Evolutionary conservation across 768 basidiomycete genomes (phyloP).

Genomic region (Mycena vitilis): DNA sequence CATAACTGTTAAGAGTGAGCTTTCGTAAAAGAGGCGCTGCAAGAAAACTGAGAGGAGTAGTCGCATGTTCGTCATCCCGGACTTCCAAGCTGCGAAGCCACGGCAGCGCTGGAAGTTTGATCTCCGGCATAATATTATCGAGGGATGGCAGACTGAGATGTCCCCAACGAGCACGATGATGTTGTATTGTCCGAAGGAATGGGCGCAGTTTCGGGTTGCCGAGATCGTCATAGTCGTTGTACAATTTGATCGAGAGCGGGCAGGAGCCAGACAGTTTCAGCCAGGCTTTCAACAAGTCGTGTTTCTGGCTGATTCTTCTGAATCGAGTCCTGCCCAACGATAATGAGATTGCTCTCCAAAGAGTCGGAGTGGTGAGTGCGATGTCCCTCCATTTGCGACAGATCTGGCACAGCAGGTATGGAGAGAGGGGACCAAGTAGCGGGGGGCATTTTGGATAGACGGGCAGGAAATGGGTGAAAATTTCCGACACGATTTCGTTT

Average conservation of each 20-base stretch:
- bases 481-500: slow-evolving; percentile 9
- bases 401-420: neutral
- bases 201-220: neutral
- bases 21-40: neutral
- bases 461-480: slow-evolving; percentile 16
- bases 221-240: neutral
- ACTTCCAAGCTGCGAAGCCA: neutral
- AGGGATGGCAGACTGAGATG: neutral
- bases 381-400: slow-evolving; percentile 9
- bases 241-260: neutral
- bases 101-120: neutral
- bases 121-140: neutral
- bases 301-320: neutral
- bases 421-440: neutral
- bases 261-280: neutral
- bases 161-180: neutral
- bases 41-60: neutral
- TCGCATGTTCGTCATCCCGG: neutral
- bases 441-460: slow-evolving; percentile 6
- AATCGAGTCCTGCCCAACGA: neutral
- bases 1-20: neutral
- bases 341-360: slow-evolving; percentile 7
- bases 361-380: slow-evolving; percentile 7
- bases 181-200: neutral
- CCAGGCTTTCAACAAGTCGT: neutral